Evolutionary conservation across 225 moss, liverwort and hornwort genomes (phyloP), one percentile per base, ranked within the genome.

Genomic region (Bryoerythrophyllum caledonicum): DNA sequence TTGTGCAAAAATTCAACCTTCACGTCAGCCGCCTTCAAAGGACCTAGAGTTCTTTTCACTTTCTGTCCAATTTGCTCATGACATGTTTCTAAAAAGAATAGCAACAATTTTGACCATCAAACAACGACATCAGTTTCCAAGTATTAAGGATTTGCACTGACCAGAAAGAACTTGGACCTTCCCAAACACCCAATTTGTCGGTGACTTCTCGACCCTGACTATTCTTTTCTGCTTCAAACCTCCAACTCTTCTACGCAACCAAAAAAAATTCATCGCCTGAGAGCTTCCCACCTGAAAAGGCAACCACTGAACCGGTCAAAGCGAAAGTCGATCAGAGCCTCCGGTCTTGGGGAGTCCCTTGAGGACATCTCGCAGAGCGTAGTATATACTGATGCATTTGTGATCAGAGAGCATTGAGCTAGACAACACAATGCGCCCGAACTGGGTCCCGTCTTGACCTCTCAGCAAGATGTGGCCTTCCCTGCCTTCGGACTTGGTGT

Each of bases 331-430:
- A 41, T 78, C 49, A n/a, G 80, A 80, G 1, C 78, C 85, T 53
- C 80, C 80, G 0, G 80, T 80, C 80, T 77, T 81, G 0, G 87
- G 90, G 44, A 96, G 74, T 8, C 87, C 88, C 85, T 96, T 96
- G 24, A 96, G 84, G 49, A 94, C 96, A 85, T 94, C 88, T 63
- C 94, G 78, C 26, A 96, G 87, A 52, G 90, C 85, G 67, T 94
- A 91, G 58, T 92, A 91, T n/a, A 92, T 91, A 65, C 88, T 96
- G 10, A 91, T 91, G 65, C 91, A 91, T 40, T 89, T 92, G 54
- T 96, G 94, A 75, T 96, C 96, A 12, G 87, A 89, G 11, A 96
- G 74, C 96, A 96, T 92, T 35, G 74, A 87, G 60, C 90, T 80
- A 35, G 94, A 90, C 68, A 96, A 68, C 30, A 96, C 86, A 60